A percentile compares a stretch with the other conserved stretches of the same genome.
Conservation (phyloP, 495 filamentous ascomycete genomes). For the Aspergillus hancockii region DNA sequence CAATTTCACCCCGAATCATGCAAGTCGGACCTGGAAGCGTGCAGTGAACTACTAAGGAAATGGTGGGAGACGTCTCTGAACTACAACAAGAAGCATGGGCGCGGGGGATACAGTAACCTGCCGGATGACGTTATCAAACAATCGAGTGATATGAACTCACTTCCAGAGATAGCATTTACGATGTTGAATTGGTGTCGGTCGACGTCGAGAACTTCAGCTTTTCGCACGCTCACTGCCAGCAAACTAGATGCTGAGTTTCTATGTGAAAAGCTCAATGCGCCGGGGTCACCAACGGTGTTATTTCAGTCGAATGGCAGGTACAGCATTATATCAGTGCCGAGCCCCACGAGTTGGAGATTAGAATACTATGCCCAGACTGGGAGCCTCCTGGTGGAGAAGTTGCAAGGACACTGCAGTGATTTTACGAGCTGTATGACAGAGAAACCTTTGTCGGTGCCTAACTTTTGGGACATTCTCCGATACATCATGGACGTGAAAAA, state of each 20-base stretch:
- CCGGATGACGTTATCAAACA: conserved; percentile 29
- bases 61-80: conserved; percentile 64
- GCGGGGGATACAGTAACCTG: conserved; percentile 30
- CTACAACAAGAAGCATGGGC: conserved; percentile 40
- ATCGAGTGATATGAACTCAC: conserved; percentile 20
- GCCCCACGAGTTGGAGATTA: conserved; percentile 43
- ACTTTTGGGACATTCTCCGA: conserved; percentile 45
- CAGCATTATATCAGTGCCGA: conserved; percentile 44
- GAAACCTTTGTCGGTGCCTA: conserved; percentile 28
- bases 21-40: conserved; percentile 71
- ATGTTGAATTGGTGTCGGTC: conserved; percentile 41
- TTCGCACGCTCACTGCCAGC: conserved; percentile 25
- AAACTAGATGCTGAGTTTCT: conserved; percentile 34
- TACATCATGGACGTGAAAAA: conserved; percentile 57
- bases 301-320: conserved; percentile 47
- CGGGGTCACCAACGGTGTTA: conserved; percentile 39
- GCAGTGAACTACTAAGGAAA: conserved; percentile 64
- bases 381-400: conserved; percentile 26
- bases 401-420: conserved; percentile 10
- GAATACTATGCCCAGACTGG: conserved; percentile 36
- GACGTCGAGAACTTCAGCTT: conserved; percentile 29
- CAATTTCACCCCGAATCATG: conserved; percentile 96
- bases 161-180: conserved; percentile 34
- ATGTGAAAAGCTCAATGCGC: conserved; percentile 38
- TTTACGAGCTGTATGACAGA: conserved; percentile 14